phyloP scores from a whole-genome alignment of 805 yeast species.

The Ogataea allantospora region DNA sequence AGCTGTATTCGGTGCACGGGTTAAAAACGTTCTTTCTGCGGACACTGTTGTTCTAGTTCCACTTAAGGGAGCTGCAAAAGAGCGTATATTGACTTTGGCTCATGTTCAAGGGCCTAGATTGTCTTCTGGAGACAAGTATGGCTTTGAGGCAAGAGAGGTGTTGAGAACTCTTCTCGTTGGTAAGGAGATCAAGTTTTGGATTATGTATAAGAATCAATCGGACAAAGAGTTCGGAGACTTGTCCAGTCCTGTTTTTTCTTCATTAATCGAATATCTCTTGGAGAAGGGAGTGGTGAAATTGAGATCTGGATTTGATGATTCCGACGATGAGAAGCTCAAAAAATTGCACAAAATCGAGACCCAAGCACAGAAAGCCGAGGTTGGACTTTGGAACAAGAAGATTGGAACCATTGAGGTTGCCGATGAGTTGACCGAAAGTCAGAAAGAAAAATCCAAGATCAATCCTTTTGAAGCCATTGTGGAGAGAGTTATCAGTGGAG shows the following conservation, averaged over 20 bases:
- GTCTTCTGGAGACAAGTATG: slow-evolving; percentile 42
- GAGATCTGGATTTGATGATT: slow-evolving; percentile 46
- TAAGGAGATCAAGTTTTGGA: slow-evolving; percentile 58
- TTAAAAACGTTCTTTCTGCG: slow-evolving; percentile 67
- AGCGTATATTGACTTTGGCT: slow-evolving; percentile 63
- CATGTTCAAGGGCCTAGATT: slow-evolving; percentile 59
- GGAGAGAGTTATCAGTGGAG: slow-evolving; percentile 78
- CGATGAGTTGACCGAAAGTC: slow-evolving; percentile 32
- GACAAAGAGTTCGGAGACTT: slow-evolving; percentile 74
- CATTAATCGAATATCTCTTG: slow-evolving; percentile 56
- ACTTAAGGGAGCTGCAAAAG: slow-evolving; percentile 47
- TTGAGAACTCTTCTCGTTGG: slow-evolving; percentile 64
- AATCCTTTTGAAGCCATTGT: slow-evolving; percentile 58
- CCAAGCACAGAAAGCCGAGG: slow-evolving; percentile 48
- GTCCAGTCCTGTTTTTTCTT: slow-evolving; percentile 58
- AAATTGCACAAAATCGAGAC: slow-evolving; percentile 42
- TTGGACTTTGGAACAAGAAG: slow-evolving; percentile 55
- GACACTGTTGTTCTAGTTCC: slow-evolving; percentile 67
- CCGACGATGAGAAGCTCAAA: slow-evolving; percentile 41
- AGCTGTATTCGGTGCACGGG: slow-evolving; percentile 48
- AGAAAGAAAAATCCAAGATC: slow-evolving; percentile 36
- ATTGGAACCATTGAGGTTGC: slow-evolving; percentile 25
- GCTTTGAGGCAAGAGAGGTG: slow-evolving; percentile 60
- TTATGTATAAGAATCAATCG: slow-evolving; percentile 50
- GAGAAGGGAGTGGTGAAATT: slow-evolving; percentile 61